Conservation (phyloP, 768 basidiomycete species). For the Paxillus rubicundulus region DNA sequence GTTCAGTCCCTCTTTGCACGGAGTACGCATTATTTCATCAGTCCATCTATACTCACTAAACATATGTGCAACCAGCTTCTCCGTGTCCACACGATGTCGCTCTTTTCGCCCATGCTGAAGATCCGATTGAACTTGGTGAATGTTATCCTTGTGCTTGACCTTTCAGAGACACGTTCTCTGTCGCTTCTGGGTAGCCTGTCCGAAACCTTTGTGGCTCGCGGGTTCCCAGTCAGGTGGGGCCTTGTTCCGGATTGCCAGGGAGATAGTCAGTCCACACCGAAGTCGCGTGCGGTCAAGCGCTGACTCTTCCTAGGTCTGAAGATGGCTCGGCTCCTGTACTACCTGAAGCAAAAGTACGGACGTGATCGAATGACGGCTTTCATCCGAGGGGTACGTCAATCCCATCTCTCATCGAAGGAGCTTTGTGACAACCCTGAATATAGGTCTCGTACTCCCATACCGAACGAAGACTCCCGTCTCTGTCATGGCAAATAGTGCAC, state of each 20-base stretch:
- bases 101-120: conserved; percentile 74
- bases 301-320: conserved; percentile 44
- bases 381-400: conserved; percentile 45
- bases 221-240: conserved; percentile 81
- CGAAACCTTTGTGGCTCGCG: conserved; percentile 66
- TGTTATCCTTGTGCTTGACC: conserved; percentile 75
- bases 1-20: conserved; percentile 50
- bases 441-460: conserved; percentile 40
- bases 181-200: conserved; percentile 65
- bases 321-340: conserved; percentile 73
- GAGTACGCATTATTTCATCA: conserved; percentile 36
- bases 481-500: conserved; percentile 46
- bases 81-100: conserved; percentile 37
- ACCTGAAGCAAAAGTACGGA: conserved; percentile 63
- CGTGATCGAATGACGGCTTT: conserved; percentile 61
- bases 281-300: neutral
- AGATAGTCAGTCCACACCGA: conserved; percentile 30
- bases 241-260: conserved; percentile 65
- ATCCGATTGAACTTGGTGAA: conserved; percentile 84
- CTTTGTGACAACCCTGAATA: neutral
- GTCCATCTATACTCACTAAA: neutral
- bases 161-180: conserved; percentile 60
- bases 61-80: conserved; percentile 23
- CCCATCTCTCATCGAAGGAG: neutral
- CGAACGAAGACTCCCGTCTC: conserved; percentile 28